phyloP scores from a whole-genome alignment of 2,329 filamentous ascomycete species.

The Trichoderma oligosporum region DNA sequence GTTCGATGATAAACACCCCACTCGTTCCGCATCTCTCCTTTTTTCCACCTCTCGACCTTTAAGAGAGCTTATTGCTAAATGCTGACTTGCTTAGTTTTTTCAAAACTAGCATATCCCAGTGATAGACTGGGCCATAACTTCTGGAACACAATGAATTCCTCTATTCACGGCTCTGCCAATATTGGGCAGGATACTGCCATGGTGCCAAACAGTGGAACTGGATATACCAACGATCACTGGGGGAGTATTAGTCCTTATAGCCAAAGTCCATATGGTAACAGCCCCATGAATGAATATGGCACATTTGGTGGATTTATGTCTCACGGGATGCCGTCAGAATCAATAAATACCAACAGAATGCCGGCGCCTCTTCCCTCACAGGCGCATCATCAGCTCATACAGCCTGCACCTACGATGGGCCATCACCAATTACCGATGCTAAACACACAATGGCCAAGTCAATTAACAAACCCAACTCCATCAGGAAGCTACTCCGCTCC shows the following conservation, averaged over 20 bases:
- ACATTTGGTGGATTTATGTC: slow-evolving; percentile 54
- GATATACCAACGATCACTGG: slow-evolving; percentile 49
- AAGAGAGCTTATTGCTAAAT: slow-evolving; percentile 13
- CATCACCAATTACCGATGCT: slow-evolving; percentile 63
- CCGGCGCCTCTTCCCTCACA: slow-evolving; percentile 51
- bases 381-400: slow-evolving; percentile 33
- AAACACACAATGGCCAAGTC: slow-evolving; percentile 75
- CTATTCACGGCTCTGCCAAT: slow-evolving; percentile 30
- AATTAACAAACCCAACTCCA: slow-evolving; percentile 66
- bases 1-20: slow-evolving; percentile 10
- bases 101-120: slow-evolving; percentile 14
- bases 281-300: slow-evolving; percentile 63
- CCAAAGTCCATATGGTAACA: slow-evolving; percentile 51
- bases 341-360: slow-evolving; percentile 49
- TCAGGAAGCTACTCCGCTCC: slow-evolving; percentile 54
- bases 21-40: slow-evolving; percentile 6
- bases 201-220: slow-evolving; percentile 31
- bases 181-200: slow-evolving; percentile 33
- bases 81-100: slow-evolving; percentile 15
- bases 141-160: slow-evolving; percentile 33
- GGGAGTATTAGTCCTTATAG: slow-evolving; percentile 59
- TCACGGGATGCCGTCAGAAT: slow-evolving; percentile 49
- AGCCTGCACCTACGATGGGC: slow-evolving; percentile 43
- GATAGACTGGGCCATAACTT: slow-evolving; percentile 13
- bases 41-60: background rate